Conservation (phyloP, 495 filamentous ascomycete species). For the Neurospora sp. region DNA sequence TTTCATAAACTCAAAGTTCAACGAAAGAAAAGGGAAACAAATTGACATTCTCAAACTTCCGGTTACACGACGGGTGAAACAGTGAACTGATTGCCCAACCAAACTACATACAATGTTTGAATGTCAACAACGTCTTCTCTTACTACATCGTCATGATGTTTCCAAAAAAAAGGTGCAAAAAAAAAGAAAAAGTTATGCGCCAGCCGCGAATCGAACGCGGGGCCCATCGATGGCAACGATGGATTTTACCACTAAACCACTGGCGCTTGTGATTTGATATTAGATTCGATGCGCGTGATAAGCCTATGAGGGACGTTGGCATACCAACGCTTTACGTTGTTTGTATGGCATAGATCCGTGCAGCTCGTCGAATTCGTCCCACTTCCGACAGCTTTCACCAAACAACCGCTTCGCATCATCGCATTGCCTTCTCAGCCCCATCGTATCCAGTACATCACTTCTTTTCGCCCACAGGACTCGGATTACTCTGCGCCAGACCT, state of each 20-base stretch:
- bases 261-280: conserved; percentile 3
- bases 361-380: neutral
- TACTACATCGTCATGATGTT: neutral
- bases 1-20: neutral
- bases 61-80: neutral
- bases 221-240: conserved; percentile 45
- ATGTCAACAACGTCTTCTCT: neutral
- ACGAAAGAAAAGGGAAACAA: neutral
- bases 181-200: conserved; percentile 19
- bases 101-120: neutral
- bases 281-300: too few relatives aligned
- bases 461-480: neutral
- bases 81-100: neutral
- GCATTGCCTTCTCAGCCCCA: neutral
- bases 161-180: neutral
- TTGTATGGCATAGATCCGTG: neutral
- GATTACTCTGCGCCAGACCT: neutral
- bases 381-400: neutral
- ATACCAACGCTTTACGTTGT: neutral
- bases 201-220: conserved; percentile 42
- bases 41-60: neutral
- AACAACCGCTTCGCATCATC: neutral
- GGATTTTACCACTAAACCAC: conserved; percentile 46
- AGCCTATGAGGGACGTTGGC: too few relatives aligned
- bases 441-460: neutral